Percentiles rank a stretch among this genome's conserved stretches.
These are phyloP conservation scores for Trichoderma hamatum DNA, from an alignment of 2,329 filamentous ascomycete species.

Conservation along the genomic window DNA sequence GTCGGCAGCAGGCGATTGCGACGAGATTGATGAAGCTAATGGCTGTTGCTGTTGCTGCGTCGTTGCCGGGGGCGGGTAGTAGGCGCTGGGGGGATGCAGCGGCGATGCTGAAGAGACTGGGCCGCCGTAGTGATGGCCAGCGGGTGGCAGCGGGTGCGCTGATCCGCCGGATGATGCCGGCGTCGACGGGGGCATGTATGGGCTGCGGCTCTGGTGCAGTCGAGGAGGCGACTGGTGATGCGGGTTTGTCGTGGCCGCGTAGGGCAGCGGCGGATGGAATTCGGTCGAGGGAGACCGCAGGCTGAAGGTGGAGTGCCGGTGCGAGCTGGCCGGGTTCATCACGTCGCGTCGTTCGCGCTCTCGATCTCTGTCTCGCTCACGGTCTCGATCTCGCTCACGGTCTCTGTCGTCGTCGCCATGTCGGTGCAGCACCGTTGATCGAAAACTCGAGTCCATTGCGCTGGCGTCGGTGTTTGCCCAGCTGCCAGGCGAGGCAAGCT, in stretches of 20 bases:
- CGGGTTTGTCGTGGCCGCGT: constrained; percentile 34
- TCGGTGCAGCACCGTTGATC: constrained; percentile 54
- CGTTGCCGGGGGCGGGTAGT: constrained; percentile 41
- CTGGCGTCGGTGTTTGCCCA: background rate
- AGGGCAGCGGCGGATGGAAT: constrained; percentile 41
- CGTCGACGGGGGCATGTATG: constrained; percentile 44
- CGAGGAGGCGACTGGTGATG: constrained; percentile 39
- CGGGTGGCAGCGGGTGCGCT: constrained; percentile 37
- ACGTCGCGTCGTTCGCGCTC: constrained; percentile 48
- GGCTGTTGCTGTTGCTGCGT: background rate
- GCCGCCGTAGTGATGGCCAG: constrained; percentile 33
- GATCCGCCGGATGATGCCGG: constrained; percentile 37
- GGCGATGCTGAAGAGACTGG: constrained; percentile 44
- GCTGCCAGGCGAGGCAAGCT: background rate
- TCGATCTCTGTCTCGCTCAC: constrained; percentile 30
- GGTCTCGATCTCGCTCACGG: constrained; percentile 40
- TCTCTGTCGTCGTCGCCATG: constrained; percentile 44
- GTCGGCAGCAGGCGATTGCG: constrained; percentile 27
- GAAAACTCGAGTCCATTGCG: constrained; percentile 53
- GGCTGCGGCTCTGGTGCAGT: constrained; percentile 38
- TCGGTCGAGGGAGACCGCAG: constrained; percentile 54
- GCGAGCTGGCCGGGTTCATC: constrained; percentile 45
- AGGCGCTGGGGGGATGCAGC: constrained; percentile 48
- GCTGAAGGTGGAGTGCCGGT: constrained; percentile 51
- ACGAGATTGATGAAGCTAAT: constrained; percentile 34